Conservation (phyloP, 1,139 yeast genomes). For the Taphrina populina region DNA sequence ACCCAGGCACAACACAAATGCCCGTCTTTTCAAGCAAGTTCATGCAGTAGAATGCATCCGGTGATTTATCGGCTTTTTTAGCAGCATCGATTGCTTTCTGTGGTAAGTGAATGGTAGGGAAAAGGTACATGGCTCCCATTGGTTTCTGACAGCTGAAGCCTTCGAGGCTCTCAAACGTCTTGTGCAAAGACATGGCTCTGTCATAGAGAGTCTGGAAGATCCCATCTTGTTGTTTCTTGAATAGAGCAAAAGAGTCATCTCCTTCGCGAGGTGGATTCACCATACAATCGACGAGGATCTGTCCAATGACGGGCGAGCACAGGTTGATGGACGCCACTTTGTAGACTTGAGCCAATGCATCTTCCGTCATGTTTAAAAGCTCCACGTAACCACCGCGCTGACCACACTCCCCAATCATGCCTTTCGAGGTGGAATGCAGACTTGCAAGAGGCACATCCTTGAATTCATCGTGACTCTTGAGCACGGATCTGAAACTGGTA, state of each 20-base stretch:
- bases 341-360: constrained; percentile 66
- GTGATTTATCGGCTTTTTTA: constrained; percentile 53
- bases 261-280: constrained; percentile 82
- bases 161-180: constrained; percentile 72
- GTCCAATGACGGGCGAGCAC: constrained; percentile 94
- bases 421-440: constrained; percentile 92
- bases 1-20: constrained; percentile 95
- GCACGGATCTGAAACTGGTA: constrained; percentile 48
- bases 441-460: constrained; percentile 84
- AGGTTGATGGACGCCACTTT: constrained; percentile 86
- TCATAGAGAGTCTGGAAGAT: constrained; percentile 62
- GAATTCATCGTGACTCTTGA: constrained; percentile 52
- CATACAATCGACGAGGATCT: constrained; percentile 88
- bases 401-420: constrained; percentile 97
- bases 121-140: constrained; percentile 95
- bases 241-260: constrained; percentile 69
- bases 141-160: constrained; percentile 72
- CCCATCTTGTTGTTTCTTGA: constrained; percentile 58
- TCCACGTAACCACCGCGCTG: constrained; percentile 99
- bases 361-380: constrained; percentile 71
- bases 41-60: constrained; percentile 86
- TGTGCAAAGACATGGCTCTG: constrained; percentile 64
- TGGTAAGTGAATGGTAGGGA: constrained; percentile 72
- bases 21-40: constrained; percentile 84
- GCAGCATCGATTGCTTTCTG: constrained; percentile 64